Percentiles rank a stretch among this genome's conserved stretches.
Conservation (phyloP, 2,329 filamentous ascomycete genomes). For the Sporothrix schenckii region DNA sequence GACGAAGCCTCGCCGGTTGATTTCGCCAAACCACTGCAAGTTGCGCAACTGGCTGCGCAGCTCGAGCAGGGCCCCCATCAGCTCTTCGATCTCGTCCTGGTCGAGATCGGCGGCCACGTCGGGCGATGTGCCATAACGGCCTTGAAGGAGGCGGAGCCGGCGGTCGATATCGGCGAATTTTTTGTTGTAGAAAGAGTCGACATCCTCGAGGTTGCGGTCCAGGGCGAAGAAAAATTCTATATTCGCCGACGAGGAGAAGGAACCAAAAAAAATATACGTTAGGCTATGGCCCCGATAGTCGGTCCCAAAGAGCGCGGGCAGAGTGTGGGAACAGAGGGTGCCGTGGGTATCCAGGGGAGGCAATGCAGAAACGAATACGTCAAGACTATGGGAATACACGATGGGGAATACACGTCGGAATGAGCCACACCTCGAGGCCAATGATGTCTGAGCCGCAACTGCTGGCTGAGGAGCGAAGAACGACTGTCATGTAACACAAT, state of each 20-base stretch:
- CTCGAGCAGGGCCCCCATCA: conserved; percentile 87
- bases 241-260: conserved; percentile 32
- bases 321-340: conserved; percentile 34
- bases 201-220: conserved; percentile 95
- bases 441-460: not conserved
- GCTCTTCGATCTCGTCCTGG: conserved; percentile 85
- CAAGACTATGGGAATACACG: not conserved
- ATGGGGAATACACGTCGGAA: not conserved
- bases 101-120: conserved; percentile 74
- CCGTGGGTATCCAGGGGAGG: conserved; percentile 29
- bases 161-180: conserved; percentile 85
- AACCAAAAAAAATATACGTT: conserved; percentile 39
- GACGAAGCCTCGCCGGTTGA: conserved; percentile 90
- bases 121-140: conserved; percentile 77
- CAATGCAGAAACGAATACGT: not conserved
- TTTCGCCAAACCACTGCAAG: conserved; percentile 95
- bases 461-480: not conserved
- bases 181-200: conserved; percentile 95
- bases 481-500: conserved; percentile 35
- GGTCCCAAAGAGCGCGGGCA: conserved; percentile 36
- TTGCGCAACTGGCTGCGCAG: conserved; percentile 85
- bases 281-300: conserved; percentile 42
- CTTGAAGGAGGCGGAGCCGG: conserved; percentile 81
- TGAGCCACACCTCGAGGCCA: conserved; percentile 18
- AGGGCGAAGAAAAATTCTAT: conserved; percentile 95